Evolutionary conservation across 768 basidiomycete genomes (phyloP).

Genomic region (Trametes gibbosa): DNA sequence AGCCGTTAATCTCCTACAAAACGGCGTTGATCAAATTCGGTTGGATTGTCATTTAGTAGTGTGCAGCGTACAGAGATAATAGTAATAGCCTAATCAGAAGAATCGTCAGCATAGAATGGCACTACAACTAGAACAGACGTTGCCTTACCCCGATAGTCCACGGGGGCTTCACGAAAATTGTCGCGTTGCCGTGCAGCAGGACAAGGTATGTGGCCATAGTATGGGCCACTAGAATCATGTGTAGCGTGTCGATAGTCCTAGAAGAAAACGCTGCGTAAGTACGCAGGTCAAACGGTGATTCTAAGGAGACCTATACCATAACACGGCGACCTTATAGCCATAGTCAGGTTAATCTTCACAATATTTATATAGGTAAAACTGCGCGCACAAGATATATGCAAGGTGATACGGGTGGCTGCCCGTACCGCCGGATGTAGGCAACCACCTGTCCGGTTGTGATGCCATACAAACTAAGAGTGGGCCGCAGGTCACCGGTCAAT

Average conservation of each 20-base stretch:
- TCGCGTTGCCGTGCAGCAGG: neutral
- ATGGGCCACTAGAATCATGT: neutral
- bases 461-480: slow-evolving; percentile 6
- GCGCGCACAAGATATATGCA: slow-evolving; percentile 1
- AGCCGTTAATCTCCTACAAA: neutral
- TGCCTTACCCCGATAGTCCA: slow-evolving; percentile 4
- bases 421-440: neutral
- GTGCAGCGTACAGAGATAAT: neutral
- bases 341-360: neutral
- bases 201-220: neutral
- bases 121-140: neutral
- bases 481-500: neutral
- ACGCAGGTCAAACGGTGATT: neutral
- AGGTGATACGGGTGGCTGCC: neutral
- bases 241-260: slow-evolving; percentile 3
- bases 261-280: no score
- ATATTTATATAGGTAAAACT: neutral
- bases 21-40: neutral
- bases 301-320: neutral
- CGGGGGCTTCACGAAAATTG: neutral
- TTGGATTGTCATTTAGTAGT: neutral
- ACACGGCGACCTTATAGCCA: neutral
- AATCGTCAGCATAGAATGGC: neutral
- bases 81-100: neutral
- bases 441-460: slow-evolving; percentile 1